These are phyloP conservation scores for Dentipellis sp. DNA, from an alignment of 768 basidiomycete genomes.

Conservation along the genomic window DNA sequence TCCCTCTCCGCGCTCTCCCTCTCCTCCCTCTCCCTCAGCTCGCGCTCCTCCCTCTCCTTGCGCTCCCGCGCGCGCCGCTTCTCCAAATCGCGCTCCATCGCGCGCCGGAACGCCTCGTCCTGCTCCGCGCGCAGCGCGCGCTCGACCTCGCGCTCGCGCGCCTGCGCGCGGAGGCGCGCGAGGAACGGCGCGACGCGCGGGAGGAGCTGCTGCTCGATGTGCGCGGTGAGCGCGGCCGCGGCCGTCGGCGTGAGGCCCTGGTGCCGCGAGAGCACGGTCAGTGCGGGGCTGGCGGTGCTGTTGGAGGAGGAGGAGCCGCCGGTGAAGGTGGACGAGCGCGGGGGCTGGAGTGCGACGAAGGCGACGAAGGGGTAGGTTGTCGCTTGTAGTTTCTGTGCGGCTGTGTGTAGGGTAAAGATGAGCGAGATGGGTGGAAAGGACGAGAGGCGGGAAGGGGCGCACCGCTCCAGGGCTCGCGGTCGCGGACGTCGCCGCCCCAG, in stretches of 20 bases:
- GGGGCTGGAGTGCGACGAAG: slow-evolving; percentile 82
- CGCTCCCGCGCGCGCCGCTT: slow-evolving; percentile 26
- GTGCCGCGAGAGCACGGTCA: slow-evolving; percentile 83
- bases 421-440: not conserved
- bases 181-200: slow-evolving; percentile 80
- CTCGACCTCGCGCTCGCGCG: slow-evolving; percentile 37
- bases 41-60: slow-evolving; percentile 28
- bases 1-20: slow-evolving; percentile 17
- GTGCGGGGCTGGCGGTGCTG: slow-evolving; percentile 27
- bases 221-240: slow-evolving; percentile 48
- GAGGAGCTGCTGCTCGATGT: slow-evolving; percentile 63
- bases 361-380: slow-evolving; percentile 92
- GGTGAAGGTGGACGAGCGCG: slow-evolving; percentile 31
- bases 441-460: slow-evolving; percentile 8
- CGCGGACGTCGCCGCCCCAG: slow-evolving; percentile 90
- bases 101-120: slow-evolving; percentile 67
- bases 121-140: slow-evolving; percentile 69
- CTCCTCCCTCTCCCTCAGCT: slow-evolving; percentile 13
- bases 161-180: slow-evolving; percentile 41
- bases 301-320: slow-evolving; percentile 25
- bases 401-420: slow-evolving; percentile 22
- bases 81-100: slow-evolving; percentile 47
- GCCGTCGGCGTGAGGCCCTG: slow-evolving; percentile 66
- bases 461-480: slow-evolving; percentile 77
- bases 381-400: slow-evolving; percentile 66